Conservation (phyloP, 352 stramenopile genomes). For the Globisporangium megalacanthum region DNA sequence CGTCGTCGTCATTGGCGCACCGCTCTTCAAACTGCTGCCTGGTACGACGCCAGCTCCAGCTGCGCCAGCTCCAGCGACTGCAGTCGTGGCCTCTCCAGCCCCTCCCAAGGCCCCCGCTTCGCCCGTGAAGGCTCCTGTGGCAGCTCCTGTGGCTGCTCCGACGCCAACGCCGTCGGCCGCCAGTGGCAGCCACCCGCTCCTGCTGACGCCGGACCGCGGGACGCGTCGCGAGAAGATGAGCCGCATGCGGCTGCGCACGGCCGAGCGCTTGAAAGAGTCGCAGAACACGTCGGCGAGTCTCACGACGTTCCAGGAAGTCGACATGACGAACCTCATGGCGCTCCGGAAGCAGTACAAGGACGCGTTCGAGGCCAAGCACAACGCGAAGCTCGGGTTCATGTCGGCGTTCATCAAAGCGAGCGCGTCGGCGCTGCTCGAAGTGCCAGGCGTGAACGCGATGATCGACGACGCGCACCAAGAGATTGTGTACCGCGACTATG, state of each 20-base stretch:
- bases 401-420: conserved; percentile 97
- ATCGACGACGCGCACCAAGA: conserved; percentile 98
- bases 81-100: conserved; percentile 10
- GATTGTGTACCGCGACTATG: conserved; percentile 99
- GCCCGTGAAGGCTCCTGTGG: conserved; percentile 16
- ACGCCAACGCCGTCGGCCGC: conserved; percentile 11
- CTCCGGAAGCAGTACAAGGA: conserved; percentile 89
- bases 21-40: conserved; percentile 90
- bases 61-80: conserved; percentile 2
- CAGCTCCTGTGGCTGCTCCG: conserved; percentile 11
- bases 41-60: conserved; percentile 29
- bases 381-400: conserved; percentile 99
- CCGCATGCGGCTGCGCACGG: conserved; percentile 93
- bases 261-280: conserved; percentile 95
- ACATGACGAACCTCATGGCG: conserved; percentile 96
- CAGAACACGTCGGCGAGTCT: conserved; percentile 98
- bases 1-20: conserved; percentile 93
- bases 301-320: conserved; percentile 99
- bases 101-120: conserved; percentile 17
- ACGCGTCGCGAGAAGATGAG: conserved; percentile 90
- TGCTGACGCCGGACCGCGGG: conserved; percentile 67
- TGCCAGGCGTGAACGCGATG: conserved; percentile 96
- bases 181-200: conserved; percentile 8
- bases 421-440: conserved; percentile 87
- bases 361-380: conserved; percentile 95